A percentile compares a stretch with the other conserved stretches of the same genome.
These are phyloP conservation scores for Urtica urens DNA, from an alignment of 306 rosid genomes.

Conservation along the genomic window DNA sequence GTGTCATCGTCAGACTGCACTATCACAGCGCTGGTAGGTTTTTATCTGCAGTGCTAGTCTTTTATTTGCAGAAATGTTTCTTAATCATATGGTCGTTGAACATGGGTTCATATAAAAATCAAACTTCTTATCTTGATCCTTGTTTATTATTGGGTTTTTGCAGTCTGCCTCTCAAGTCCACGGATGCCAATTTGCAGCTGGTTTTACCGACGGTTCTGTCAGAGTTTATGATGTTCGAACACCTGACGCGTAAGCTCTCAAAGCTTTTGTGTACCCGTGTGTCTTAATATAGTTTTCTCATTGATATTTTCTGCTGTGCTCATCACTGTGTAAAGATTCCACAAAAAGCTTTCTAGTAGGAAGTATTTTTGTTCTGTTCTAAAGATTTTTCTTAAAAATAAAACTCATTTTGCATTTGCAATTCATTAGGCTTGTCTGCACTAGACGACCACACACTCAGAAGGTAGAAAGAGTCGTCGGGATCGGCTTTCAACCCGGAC, in stretches of 20 bases:
- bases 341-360: no score
- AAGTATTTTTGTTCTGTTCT: not conserved
- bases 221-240: conserved; percentile 77
- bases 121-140: not conserved
- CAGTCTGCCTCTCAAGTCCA: conserved; percentile 97
- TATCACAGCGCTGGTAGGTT: conserved; percentile 81
- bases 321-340: no score
- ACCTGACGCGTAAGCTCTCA: conserved; percentile 66
- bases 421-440: conserved; percentile 62
- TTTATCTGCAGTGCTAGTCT: conserved; percentile 7
- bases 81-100: no score
- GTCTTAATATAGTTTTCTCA: no score
- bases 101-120: not conserved
- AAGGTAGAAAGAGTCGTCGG: conserved; percentile 77
- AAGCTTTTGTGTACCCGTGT: conserved; percentile 1
- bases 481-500: conserved; percentile 95
- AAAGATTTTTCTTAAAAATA: conserved; percentile 1
- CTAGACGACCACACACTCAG: conserved; percentile 53
- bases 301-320: no score
- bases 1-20: conserved; percentile 78
- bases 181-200: conserved; percentile 93
- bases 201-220: conserved; percentile 83
- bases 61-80: no score
- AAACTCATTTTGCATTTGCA: conserved; percentile 1
- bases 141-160: conserved; percentile 10